These are phyloP conservation scores for Suillus weaverae DNA, from an alignment of 768 basidiomycete genomes.

Conservation along the genomic window DNA sequence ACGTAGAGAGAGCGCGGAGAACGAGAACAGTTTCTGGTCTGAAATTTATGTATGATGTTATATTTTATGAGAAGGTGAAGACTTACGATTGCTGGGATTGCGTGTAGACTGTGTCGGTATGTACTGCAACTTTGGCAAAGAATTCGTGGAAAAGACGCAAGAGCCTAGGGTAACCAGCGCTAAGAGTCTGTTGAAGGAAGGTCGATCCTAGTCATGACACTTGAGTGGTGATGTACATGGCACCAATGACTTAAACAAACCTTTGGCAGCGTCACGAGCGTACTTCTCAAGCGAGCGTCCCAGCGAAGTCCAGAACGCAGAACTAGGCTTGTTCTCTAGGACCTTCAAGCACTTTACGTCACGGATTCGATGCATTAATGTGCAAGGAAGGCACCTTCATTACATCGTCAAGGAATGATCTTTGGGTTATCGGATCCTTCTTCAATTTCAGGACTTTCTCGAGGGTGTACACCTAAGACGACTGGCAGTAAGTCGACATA, in stretches of 20 bases:
- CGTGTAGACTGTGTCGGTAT: constrained; percentile 92
- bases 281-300: constrained; percentile 80
- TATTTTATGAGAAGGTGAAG: background rate
- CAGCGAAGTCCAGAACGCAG: constrained; percentile 87
- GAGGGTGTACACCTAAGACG: constrained; percentile 82
- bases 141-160: constrained; percentile 95
- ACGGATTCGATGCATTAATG: background rate
- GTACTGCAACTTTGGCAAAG: constrained; percentile 91
- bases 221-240: background rate
- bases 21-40: constrained; percentile 93
- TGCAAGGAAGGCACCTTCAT: constrained; percentile 65
- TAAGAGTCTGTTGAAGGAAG: constrained; percentile 89
- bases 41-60: constrained; percentile 3
- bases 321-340: constrained; percentile 88
- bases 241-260: constrained; percentile 40
- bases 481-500: constrained; percentile 1
- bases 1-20: constrained; percentile 76
- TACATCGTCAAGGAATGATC: constrained; percentile 86
- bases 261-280: constrained; percentile 75
- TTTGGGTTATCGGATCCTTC: constrained; percentile 74
- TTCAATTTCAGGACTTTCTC: constrained; percentile 93
- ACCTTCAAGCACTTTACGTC: constrained; percentile 42
- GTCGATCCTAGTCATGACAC: constrained; percentile 61
- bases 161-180: constrained; percentile 82
- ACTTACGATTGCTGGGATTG: constrained; percentile 79